Evolutionary conservation across 2,329 filamentous ascomycete genomes (phyloP).

Genomic region (Trichoderma koningiopsis): DNA sequence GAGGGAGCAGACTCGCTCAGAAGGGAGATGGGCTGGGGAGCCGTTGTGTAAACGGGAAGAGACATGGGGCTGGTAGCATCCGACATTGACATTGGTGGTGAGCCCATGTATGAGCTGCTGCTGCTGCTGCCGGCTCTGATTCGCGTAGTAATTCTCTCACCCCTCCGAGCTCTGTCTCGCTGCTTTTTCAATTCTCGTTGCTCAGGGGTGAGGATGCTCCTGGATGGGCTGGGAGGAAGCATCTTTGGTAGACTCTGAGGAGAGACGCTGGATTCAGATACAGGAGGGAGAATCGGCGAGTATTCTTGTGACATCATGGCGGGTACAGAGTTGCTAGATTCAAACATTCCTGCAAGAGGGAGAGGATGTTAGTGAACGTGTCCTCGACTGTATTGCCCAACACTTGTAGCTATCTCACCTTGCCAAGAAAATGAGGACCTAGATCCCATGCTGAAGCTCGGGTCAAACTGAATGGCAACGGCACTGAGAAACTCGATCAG

Average conservation of each 20-base stretch:
- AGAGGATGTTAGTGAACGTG: constrained; percentile 23
- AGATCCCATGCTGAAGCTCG: constrained; percentile 54
- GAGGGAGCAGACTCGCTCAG: constrained; percentile 53
- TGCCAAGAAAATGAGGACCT: constrained; percentile 56
- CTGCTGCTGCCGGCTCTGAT: constrained; percentile 44
- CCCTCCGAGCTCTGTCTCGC: constrained; percentile 59
- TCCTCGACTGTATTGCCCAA: background rate
- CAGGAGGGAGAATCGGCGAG: constrained; percentile 45
- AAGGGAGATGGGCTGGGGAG: constrained; percentile 53
- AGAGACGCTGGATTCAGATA: constrained; percentile 55
- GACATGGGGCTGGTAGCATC: constrained; percentile 47
- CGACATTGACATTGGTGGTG: constrained; percentile 41
- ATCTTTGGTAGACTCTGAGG: constrained; percentile 55
- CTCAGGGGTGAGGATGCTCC: constrained; percentile 56
- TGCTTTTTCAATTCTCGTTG: constrained; percentile 65
- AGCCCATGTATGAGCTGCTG: constrained; percentile 48
- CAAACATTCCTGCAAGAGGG: constrained; percentile 37
- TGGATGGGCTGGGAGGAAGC: constrained; percentile 60
- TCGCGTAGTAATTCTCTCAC: constrained; percentile 56
- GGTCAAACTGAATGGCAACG: constrained; percentile 55
- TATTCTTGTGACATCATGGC: constrained; percentile 50
- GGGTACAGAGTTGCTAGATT: constrained; percentile 37
- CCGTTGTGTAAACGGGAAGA: constrained; percentile 55
- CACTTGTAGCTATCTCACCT: constrained; percentile 36
- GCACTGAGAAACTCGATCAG: constrained; percentile 39